Evolutionary conservation across 371 early-diverging fungal genomes (phyloP), one percentile per base, ranked within the genome.

Genomic region (Syncephalastrum contaminatum): DNA sequence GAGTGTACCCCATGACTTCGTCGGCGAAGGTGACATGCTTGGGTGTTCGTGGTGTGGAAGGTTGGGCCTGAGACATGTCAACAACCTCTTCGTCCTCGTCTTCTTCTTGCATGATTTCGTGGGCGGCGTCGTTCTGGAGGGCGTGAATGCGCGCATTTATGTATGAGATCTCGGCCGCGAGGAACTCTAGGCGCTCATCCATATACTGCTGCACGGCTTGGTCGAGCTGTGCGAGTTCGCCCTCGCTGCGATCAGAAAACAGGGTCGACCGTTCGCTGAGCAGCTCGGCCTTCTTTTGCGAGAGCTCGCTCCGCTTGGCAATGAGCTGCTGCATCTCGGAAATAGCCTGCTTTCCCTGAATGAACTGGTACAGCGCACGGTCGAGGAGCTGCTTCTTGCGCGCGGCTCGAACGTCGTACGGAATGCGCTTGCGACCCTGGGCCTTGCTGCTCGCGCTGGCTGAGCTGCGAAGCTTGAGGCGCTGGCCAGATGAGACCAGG

Each of bases 101-200:
- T 7, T 46, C 45, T 4, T 76, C 71, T 67, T 64, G 81, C 85
- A 70, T 72, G 0, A 68, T 60, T 44, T 75, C 73, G 44, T 73
- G 76, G 6, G 86, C 87, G 3, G 84, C 80, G 51, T 86, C 86
- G n/a, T 83, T 82, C 52, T 89, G 85, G 18, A 87, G 71, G 15
- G 83, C 83, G 27, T 82, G 79, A 49, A 91, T 84, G 22, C 87
- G 81, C 20, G 83, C 84, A 56, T 87, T 84, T 18, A 89, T 60
- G 54, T 85, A 90, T 3, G 84, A 70, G 27, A 94, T 82, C 62
- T 94, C 95, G 14, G 92, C 85, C 40, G 88, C 89, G 27, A 94
- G 84, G 25, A 86, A 82, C 49, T 87, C 87, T n/a, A 94, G 72
- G 7, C 90, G 87, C 42, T 92, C 92, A 52, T 92, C 90, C 87